Conservation (phyloP, 345 rosid species). For the Eucalyptus sp. region DNA sequence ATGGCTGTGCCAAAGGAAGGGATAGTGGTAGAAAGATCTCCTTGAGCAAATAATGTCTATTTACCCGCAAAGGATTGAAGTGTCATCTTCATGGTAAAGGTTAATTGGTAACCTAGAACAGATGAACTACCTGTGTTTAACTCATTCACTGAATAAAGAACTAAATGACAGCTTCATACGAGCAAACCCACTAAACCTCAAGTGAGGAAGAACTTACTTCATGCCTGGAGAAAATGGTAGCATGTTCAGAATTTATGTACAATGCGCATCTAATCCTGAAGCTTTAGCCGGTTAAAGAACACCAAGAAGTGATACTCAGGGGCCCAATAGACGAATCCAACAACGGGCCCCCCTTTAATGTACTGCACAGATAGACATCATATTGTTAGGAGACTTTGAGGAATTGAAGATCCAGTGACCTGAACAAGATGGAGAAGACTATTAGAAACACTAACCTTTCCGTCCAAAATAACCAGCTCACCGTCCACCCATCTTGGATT, state of each 20-base stretch:
- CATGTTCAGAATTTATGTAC: background rate
- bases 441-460: conserved; percentile 48
- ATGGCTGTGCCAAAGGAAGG: background rate
- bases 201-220: background rate
- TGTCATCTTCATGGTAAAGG: background rate
- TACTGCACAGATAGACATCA: conserved; percentile 36
- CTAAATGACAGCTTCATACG: background rate
- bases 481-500: conserved; percentile 98
- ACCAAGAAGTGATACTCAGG: conserved; percentile 94
- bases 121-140: background rate
- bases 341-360: conserved; percentile 88
- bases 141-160: background rate
- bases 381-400: background rate
- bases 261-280: conserved; percentile 34
- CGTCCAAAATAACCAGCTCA: conserved; percentile 89
- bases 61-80: background rate
- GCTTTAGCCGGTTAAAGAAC: conserved; percentile 81
- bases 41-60: background rate
- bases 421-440: background rate
- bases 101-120: background rate
- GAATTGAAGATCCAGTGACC: background rate
- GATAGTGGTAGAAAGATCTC: background rate
- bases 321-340: conserved; percentile 92
- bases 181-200: background rate
- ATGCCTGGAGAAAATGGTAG: background rate